Evolutionary conservation across 2,329 filamentous ascomycete species (phyloP).

Genomic region (Verticillium tricorpus): DNA sequence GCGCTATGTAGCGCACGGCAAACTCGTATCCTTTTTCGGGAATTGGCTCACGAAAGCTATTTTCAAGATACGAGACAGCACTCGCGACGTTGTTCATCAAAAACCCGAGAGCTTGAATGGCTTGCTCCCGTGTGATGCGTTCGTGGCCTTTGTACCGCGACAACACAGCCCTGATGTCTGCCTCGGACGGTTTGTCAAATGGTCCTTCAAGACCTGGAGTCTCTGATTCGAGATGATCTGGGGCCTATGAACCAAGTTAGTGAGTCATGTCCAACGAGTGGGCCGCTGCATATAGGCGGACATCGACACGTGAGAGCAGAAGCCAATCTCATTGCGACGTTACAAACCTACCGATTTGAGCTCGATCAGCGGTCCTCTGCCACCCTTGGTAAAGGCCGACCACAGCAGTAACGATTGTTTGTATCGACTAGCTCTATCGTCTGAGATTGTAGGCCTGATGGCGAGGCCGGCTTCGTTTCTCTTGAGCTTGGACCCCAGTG

Average conservation of each 20-base stretch:
- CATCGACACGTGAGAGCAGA: no score
- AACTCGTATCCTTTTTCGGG: no score
- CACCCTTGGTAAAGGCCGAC: neutral
- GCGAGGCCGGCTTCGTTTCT: neutral
- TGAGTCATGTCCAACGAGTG: no score
- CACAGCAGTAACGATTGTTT: neutral
- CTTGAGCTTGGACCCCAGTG: neutral
- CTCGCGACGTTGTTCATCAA: no score
- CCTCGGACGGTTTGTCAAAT: neutral
- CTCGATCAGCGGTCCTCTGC: neutral
- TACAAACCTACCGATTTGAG: neutral
- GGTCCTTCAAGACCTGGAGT: neutral
- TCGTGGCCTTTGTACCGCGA: neutral
- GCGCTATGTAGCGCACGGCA: no score
- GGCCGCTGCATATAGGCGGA: no score
- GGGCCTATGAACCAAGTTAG: no score
- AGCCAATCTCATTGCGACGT: neutral
- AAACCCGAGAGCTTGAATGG: no score
- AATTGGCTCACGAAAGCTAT: no score
- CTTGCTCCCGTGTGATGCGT: no score
- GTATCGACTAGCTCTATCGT: neutral
- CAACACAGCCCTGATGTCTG: neutral
- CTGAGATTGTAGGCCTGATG: neutral
- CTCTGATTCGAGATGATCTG: neutral
- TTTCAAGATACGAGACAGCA: no score